Evolutionary conservation across 1,284 basidiomycete genomes (phyloP).

Genomic region (Cronartium quercuum): DNA sequence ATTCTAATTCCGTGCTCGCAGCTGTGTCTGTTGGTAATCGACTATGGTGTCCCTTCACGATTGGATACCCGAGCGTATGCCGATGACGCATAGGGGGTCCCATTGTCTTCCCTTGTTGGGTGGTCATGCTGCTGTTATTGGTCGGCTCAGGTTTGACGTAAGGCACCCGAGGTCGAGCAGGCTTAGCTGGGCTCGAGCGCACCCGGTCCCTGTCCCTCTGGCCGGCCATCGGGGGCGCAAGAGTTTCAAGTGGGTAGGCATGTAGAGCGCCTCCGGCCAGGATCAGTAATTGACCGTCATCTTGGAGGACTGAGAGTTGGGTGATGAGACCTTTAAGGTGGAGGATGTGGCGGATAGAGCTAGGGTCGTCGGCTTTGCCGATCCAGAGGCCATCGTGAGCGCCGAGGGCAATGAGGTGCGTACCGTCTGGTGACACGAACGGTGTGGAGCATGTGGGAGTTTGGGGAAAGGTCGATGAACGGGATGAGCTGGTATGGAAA

Average conservation of each 20-base stretch:
- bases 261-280: constrained; percentile 69
- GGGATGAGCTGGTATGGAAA: too few species aligned
- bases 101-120: too few species aligned
- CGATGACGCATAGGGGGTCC: too few species aligned
- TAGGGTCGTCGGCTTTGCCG: constrained; percentile 77
- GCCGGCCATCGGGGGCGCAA: too few species aligned
- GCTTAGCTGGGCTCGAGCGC: constrained; percentile 12
- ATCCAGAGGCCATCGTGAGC: constrained; percentile 97
- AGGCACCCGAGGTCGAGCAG: constrained; percentile 39
- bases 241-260: constrained; percentile 59
- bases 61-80: too few species aligned
- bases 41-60: too few species aligned
- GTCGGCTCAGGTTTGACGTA: constrained; percentile 23
- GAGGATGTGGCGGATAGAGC: constrained; percentile 78
- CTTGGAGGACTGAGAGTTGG: constrained; percentile 87
- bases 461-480: too few species aligned
- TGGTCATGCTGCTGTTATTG: constrained; percentile 10
- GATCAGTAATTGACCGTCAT: constrained; percentile 91
- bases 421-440: constrained; percentile 63
- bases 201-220: too few species aligned
- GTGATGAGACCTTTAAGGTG: constrained; percentile 82
- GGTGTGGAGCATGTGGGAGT: constrained; percentile 43
- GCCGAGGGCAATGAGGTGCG: constrained; percentile 79
- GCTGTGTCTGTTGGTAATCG: too few species aligned
- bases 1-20: too few species aligned